Evolutionary conservation across 306 rosid genomes (phyloP).

Genomic region (Luffa acutangula): DNA sequence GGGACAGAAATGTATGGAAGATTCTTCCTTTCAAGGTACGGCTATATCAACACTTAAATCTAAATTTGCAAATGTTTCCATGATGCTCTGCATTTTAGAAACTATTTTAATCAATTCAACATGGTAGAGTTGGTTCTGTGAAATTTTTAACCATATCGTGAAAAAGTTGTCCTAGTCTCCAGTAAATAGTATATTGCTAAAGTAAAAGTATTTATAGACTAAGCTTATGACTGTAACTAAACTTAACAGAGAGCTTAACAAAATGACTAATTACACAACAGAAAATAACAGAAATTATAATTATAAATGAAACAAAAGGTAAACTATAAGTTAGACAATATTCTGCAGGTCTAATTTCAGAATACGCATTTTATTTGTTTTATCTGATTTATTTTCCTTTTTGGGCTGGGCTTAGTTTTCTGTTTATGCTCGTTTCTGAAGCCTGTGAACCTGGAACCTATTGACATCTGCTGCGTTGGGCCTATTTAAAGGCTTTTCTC

Average conservation of each 20-base stretch:
- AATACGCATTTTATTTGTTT: neutral
- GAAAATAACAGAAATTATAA: neutral
- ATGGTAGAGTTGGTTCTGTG: neutral
- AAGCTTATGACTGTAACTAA: neutral
- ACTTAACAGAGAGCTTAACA: neutral
- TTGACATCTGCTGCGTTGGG: neutral
- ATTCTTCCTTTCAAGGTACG: slow-evolving; percentile 83
- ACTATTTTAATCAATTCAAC: neutral
- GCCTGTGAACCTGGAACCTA: neutral
- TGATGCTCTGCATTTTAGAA: neutral
- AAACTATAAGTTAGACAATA: neutral
- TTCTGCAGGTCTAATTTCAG: neutral
- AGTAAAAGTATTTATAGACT: neutral
- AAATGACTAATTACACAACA: neutral
- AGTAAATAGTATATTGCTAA: too few species aligned
- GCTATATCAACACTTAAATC: neutral
- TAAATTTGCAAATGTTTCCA: neutral
- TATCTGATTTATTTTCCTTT: neutral
- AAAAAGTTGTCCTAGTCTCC: too few species aligned
- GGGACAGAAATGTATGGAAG: slow-evolving; percentile 80
- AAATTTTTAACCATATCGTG: neutral
- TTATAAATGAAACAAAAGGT: neutral
- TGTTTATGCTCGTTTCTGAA: neutral
- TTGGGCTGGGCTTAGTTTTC: neutral
- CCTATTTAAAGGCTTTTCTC: neutral